Evolutionary conservation across 495 filamentous ascomycete genomes (phyloP), one percentile per base, ranked within the genome.

Genomic region (Pseudevernia furfuracea): DNA sequence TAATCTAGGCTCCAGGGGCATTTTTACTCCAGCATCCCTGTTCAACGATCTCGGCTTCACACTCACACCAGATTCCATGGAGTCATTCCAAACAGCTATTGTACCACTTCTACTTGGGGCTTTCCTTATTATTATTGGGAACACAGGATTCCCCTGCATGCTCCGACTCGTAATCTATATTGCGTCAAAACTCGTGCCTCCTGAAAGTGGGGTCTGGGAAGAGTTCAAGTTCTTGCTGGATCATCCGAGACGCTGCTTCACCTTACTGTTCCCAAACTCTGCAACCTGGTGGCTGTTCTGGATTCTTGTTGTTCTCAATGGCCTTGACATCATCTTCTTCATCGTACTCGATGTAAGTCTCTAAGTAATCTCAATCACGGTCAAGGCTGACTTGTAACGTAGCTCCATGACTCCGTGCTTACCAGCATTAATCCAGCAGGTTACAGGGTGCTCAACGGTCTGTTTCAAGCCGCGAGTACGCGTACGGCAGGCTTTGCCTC

Each of bases 221-320:
- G 93, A 96, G 72, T 72, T 96, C 37, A 83, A 83, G 61, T 97
- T 97, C 71, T 80, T 97, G 25, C 81, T 97, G 32, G 93, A 97
- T 70, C 94, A 97, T 70, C 93, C 93, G 32, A 87, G 93, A 66
- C 87, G 94, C 43, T 97, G 93, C 74, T 97, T 97, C 72, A 97
- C 92, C 0, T 80, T 97, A 28, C 79, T 97, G 0, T 97, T 97
- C 70, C 93, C 92, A 10, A 84, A 86, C 0, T 84, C 85, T 56
- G 92, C 93, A n/a, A 96, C 89, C 14, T 96, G 92, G 93, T 95
- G 91, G 91, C 82, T 97, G 4, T 94, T 96, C 73, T 87, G 85
- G 63, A 86, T 96, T 62, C 78, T 97, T n/a, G 78, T 94, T 10
- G 67, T 85, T 4, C 79, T 97, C 67, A 97, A 97, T 70, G 84